Evolutionary conservation across 192 early-diverging fungal species (phyloP).

Genomic region (Rhizophagus sp.): DNA sequence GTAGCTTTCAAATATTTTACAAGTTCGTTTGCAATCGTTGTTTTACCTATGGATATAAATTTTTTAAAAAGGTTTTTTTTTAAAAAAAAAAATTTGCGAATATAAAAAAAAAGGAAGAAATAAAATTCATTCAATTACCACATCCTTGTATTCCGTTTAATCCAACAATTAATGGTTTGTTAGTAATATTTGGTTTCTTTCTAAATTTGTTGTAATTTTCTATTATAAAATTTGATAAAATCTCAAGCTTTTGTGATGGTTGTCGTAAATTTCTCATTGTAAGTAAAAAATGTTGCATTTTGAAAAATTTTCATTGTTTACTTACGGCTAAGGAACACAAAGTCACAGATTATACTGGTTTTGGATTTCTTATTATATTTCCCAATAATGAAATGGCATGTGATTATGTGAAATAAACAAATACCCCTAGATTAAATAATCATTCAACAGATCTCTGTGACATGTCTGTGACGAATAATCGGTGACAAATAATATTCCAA

Average conservation of each 20-base stretch:
- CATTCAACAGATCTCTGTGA: no score
- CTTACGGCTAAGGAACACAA: no score
- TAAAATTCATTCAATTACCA: slow-evolving; percentile 44
- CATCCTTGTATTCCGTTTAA: slow-evolving; percentile 81
- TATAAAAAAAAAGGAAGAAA: neutral
- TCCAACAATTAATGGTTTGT: slow-evolving; percentile 66
- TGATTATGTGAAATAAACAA: no score
- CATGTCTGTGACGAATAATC: no score
- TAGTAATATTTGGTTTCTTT: no score
- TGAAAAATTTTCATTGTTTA: no score
- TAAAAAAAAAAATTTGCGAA: neutral
- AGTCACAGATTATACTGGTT: no score
- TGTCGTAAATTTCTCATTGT: no score
- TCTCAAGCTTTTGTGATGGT: neutral
- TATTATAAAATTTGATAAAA: slow-evolving; percentile 7
- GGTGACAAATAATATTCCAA: no score
- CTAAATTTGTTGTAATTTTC: slow-evolving; percentile 5
- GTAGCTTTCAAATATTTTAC: slow-evolving; percentile 49
- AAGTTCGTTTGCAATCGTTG: slow-evolving; percentile 13
- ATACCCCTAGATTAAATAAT: no score
- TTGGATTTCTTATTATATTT: no score
- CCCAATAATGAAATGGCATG: no score
- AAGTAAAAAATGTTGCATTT: neutral
- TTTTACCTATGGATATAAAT: neutral
- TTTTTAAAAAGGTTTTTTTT: neutral